Evolutionary conservation across 805 yeast genomes (phyloP).

Genomic region (Kodamaea jinghongensis): DNA sequence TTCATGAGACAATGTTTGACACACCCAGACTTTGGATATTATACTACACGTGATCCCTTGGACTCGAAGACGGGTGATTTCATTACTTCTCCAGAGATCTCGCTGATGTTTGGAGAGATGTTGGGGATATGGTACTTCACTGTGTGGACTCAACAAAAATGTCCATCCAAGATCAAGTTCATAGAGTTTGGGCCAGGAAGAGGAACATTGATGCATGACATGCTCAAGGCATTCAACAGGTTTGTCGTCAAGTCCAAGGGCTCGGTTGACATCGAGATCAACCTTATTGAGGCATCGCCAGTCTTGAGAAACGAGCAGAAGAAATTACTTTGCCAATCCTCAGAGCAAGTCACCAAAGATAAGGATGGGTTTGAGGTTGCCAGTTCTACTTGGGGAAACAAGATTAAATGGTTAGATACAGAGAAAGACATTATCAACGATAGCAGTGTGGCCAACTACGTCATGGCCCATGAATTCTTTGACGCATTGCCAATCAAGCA

Average conservation of each 20-base stretch:
- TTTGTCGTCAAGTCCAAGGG: conserved; percentile 26
- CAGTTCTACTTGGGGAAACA: conserved; percentile 49
- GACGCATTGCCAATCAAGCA: conserved; percentile 81
- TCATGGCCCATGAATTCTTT: conserved; percentile 82
- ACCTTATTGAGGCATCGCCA: conserved; percentile 70
- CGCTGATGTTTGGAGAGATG: conserved; percentile 84
- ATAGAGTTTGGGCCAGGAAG: conserved; percentile 85
- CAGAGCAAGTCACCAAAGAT: conserved; percentile 10
- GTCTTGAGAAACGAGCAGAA: conserved; percentile 59
- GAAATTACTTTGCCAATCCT: conserved; percentile 43
- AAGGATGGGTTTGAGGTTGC: conserved; percentile 37
- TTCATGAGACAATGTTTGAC: conserved; percentile 82
- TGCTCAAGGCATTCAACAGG: conserved; percentile 46
- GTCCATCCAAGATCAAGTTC: conserved; percentile 49
- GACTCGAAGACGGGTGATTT: conserved; percentile 66
- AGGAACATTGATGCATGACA: conserved; percentile 75
- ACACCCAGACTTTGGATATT: conserved; percentile 75
- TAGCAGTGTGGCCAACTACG: conserved; percentile 48
- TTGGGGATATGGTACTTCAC: conserved; percentile 70
- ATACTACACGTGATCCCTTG: conserved; percentile 73
- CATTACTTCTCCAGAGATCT: conserved; percentile 82
- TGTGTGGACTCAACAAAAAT: conserved; percentile 55
- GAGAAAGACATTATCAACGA: conserved; percentile 42
- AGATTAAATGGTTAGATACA: conserved; percentile 59
- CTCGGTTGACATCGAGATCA: conserved; percentile 38